phyloP scores from a whole-genome alignment of 2,329 filamentous ascomycete species.

The Apiospora pterosperma region DNA sequence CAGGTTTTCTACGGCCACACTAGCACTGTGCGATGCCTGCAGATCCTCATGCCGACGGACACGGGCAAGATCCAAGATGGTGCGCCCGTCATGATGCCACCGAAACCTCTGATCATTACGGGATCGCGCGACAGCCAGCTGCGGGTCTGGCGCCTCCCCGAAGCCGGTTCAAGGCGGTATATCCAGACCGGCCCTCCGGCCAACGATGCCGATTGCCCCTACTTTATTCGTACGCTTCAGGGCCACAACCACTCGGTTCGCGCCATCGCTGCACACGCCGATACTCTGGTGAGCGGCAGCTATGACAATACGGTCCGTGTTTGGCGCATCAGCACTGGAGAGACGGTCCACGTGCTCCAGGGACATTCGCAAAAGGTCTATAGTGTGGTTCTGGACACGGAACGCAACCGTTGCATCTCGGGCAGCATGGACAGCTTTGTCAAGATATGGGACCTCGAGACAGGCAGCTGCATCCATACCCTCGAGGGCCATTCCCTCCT shows the following conservation, averaged over 20 bases:
- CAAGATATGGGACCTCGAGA: constrained; percentile 94
- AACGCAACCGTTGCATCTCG: constrained; percentile 91
- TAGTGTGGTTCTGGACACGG: constrained; percentile 89
- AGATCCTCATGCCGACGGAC: constrained; percentile 85
- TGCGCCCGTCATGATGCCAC: constrained; percentile 80
- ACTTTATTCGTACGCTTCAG: constrained; percentile 82
- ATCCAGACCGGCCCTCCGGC: constrained; percentile 75
- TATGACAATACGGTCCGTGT: constrained; percentile 95
- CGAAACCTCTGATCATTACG: constrained; percentile 94
- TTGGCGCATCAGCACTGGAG: constrained; percentile 96
- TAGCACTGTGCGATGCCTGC: constrained; percentile 91
- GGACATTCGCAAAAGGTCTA: constrained; percentile 95
- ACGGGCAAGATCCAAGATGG: constrained; percentile 71
- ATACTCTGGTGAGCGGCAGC: constrained; percentile 94
- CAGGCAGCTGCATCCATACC: constrained; percentile 79
- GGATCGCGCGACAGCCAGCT: constrained; percentile 93
- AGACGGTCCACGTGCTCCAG: constrained; percentile 76
- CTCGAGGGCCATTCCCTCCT: constrained; percentile 91
- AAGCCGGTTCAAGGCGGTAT: constrained; percentile 71
- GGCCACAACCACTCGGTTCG: constrained; percentile 93
- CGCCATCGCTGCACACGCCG: constrained; percentile 89
- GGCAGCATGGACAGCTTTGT: constrained; percentile 98
- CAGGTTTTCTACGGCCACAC: constrained; percentile 98
- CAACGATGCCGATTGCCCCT: constrained; percentile 80
- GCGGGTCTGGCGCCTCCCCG: constrained; percentile 89